Percentiles rank a stretch among this genome's conserved stretches.
Evolutionary conservation across 2,329 filamentous ascomycete species (phyloP).

Genomic region (Colletotrichum theobromicola): DNA sequence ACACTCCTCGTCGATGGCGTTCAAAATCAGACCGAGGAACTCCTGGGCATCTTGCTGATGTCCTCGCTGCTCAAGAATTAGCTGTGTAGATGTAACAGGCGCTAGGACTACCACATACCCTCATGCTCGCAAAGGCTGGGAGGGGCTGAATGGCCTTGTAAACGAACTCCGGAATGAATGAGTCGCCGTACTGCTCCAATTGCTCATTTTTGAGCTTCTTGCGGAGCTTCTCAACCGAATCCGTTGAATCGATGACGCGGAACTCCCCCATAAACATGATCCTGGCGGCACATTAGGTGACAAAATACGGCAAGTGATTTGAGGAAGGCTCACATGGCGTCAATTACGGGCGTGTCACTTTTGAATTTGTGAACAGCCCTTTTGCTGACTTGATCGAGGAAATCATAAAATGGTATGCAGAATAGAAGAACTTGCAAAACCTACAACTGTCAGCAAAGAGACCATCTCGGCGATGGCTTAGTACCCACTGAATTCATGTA

Average conservation of each 20-base stretch:
- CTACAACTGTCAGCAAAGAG: conserved; percentile 47
- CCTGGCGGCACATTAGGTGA: conserved; percentile 48
- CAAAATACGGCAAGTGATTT: background rate
- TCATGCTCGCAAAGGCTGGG: conserved; percentile 90
- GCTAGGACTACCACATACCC: conserved; percentile 58
- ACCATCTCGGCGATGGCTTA: background rate
- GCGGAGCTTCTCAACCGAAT: conserved; percentile 74
- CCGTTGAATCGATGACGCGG: conserved; percentile 80
- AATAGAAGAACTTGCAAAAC: conserved; percentile 95
- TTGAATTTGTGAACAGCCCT: conserved; percentile 91
- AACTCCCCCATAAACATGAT: conserved; percentile 97
- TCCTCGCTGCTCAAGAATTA: conserved; percentile 66
- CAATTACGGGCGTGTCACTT: conserved; percentile 89
- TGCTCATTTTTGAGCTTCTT: conserved; percentile 80
- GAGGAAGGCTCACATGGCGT: conserved; percentile 76
- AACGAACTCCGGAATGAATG: conserved; percentile 92
- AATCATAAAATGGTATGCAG: conserved; percentile 92
- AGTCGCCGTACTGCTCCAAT: conserved; percentile 87
- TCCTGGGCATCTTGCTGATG: conserved; percentile 99
- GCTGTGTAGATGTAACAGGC: conserved; percentile 22
- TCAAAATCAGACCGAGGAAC: conserved; percentile 90
- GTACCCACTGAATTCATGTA: conserved; percentile 97
- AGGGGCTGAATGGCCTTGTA: conserved; percentile 90
- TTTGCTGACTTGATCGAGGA: conserved; percentile 85
- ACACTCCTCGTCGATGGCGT: conserved; percentile 93